Evolutionary conservation across 2,329 filamentous ascomycete species (phyloP).

Genomic region (Elsinoe australis): DNA sequence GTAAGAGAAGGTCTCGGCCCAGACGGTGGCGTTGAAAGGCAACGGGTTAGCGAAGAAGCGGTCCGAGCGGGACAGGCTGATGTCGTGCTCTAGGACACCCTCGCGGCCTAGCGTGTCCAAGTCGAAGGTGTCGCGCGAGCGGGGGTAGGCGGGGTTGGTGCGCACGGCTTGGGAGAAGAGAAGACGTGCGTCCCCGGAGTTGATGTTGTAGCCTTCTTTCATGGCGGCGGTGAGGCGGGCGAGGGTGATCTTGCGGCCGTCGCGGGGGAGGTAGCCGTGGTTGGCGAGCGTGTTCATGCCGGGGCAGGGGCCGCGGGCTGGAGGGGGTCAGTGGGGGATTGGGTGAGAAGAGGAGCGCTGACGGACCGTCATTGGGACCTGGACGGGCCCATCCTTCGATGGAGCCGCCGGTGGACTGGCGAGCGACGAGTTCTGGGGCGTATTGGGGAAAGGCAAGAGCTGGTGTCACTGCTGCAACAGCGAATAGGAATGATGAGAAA

Average conservation of each 20-base stretch:
- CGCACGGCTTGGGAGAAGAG: conserved; percentile 9
- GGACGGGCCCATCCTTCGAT: conserved; percentile 4
- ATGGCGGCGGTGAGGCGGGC: conserved; percentile 5
- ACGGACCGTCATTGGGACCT: conserved; percentile 6
- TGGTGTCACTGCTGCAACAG: background rate
- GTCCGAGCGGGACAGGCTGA: conserved; percentile 4
- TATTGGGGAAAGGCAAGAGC: conserved; percentile 5
- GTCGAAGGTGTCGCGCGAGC: conserved; percentile 9
- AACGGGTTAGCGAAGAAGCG: conserved; percentile 7
- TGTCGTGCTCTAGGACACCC: conserved; percentile 12
- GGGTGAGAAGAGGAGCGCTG: background rate
- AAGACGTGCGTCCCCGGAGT: conserved; percentile 5
- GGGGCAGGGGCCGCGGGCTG: conserved; percentile 27
- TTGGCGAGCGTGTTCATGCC: conserved; percentile 25
- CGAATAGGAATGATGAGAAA: conserved; percentile 1
- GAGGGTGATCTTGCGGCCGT: conserved; percentile 19
- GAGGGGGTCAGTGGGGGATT: background rate
- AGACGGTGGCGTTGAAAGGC: conserved; percentile 16
- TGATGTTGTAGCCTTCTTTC: conserved; percentile 16
- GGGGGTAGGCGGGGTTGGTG: conserved; percentile 10
- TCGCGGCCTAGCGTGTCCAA: conserved; percentile 12
- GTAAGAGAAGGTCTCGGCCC: conserved; percentile 13
- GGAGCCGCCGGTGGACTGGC: conserved; percentile 11
- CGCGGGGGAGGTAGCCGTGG: conserved; percentile 24
- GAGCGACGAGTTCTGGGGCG: conserved; percentile 1